These are phyloP conservation scores for Serendipita sp. DNA, from an alignment of 768 basidiomycete species.

Conservation along the genomic window DNA sequence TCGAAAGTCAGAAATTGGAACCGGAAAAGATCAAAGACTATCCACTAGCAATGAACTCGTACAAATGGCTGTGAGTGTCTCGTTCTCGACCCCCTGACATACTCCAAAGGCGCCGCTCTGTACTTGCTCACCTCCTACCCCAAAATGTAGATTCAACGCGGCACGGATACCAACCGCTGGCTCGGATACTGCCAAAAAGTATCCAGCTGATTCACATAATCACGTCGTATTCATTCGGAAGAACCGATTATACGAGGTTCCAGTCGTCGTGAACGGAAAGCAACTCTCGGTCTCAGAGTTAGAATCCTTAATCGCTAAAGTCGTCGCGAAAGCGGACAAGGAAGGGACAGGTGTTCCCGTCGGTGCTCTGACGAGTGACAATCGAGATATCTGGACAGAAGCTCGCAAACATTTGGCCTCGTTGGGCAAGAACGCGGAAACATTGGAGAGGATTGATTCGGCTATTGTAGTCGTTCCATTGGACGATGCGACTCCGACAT, in stretches of 20 bases:
- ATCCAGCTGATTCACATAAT: conserved; percentile 55
- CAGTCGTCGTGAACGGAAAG: conserved; percentile 47
- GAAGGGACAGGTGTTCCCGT: conserved; percentile 33
- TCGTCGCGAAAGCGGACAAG: conserved; percentile 47
- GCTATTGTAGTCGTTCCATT: conserved; percentile 78
- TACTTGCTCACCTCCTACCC: background rate
- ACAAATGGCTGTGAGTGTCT: conserved; percentile 71
- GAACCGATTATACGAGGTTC: conserved; percentile 78
- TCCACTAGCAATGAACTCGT: conserved; percentile 84
- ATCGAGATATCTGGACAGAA: conserved; percentile 81
- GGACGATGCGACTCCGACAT: conserved; percentile 68
- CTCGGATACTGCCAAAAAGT: conserved; percentile 70
- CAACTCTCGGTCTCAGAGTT: conserved; percentile 69
- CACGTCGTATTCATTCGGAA: conserved; percentile 85
- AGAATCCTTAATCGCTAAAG: conserved; percentile 59
- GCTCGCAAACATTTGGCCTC: conserved; percentile 36
- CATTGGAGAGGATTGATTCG: conserved; percentile 70
- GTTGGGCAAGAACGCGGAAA: conserved; percentile 39
- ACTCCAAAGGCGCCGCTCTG: background rate
- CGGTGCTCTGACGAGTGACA: conserved; percentile 77
- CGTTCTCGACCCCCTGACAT: background rate
- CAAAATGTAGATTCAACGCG: conserved; percentile 59
- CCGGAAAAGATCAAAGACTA: conserved; percentile 68
- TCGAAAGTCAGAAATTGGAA: conserved; percentile 68
- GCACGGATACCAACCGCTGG: conserved; percentile 75